Evolutionary conservation across 768 basidiomycete species (phyloP), one percentile per base, ranked within the genome.

Genomic region (Bullera alba): DNA sequence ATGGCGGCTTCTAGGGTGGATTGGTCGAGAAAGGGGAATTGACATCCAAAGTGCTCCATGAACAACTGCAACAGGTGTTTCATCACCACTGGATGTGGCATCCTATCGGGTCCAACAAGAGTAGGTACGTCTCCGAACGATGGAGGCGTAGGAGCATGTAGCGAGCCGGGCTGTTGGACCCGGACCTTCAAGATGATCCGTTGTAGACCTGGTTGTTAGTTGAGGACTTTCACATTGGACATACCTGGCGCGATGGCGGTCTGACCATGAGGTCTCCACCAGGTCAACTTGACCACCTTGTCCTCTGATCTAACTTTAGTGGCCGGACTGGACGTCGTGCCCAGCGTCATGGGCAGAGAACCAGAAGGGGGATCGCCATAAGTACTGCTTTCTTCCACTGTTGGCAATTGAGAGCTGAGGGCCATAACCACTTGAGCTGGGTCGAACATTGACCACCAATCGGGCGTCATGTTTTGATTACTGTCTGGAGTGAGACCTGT

Each of bases 241-340:
- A 42, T 27, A 51, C 50, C 54, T 3, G 51, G 52, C n/a, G 46
- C 51, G 5, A 58, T 54, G 10, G 57, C 57, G 5, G 57, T 58
- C 44, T 58, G 49, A 7, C 60, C 60, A 48, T 61, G 60, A 0
- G 60, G 60, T 55, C 60, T 51, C 56, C 57, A 61, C 60, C 60
- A 61, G 15, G 59, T 50, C 25, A 60, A 23, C 37, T 60, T 60
- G 26, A 56, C 55, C 8, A 60, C 46, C 39, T 34, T 34, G 32
- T n/a, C 10, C 32, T 8, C 8, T 34, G 10, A n/a, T 8, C 32
- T n/a, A n/a, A 34, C n/a, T 34, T 34, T 34, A 8, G 8, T n/a
- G 32, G 10, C 32, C 32, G 10, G 22, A 19, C 15, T 7, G 32
- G 6, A 23, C 21, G 7, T 19, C 38, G 17, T n/a, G 34, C 39